These are phyloP conservation scores for Pleurotus eryngii DNA, from an alignment of 768 basidiomycete genomes.

Conservation along the genomic window DNA sequence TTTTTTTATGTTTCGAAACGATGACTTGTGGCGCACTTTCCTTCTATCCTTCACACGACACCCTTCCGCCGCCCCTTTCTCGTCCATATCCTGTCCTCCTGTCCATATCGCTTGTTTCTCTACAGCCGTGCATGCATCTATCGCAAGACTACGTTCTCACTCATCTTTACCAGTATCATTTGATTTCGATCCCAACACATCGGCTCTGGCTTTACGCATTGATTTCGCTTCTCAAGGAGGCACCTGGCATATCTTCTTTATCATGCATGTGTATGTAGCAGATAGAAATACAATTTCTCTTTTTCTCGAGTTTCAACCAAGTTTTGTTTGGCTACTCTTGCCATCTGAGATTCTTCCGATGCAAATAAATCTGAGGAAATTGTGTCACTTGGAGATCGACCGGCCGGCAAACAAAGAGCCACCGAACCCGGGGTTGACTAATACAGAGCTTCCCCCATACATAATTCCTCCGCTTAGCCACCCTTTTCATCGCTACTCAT, in stretches of 20 bases:
- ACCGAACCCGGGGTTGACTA: constrained; percentile 8
- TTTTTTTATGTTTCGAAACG: neutral
- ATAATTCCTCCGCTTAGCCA: neutral
- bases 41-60: neutral
- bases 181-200: constrained; percentile 17
- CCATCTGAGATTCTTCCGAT: neutral
- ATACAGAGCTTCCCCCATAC: neutral
- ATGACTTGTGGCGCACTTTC: neutral
- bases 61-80: neutral
- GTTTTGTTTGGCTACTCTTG: neutral
- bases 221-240: constrained; percentile 64
- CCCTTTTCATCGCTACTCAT: constrained; percentile 12
- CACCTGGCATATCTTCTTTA: constrained; percentile 35
- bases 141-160: constrained; percentile 16
- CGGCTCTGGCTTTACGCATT: constrained; percentile 4
- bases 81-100: neutral
- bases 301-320: neutral
- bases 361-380: neutral
- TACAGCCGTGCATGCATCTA: constrained; percentile 51
- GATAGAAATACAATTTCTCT: constrained; percentile 7
- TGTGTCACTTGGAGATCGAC: neutral
- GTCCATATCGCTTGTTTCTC: constrained; percentile 22
- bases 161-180: constrained; percentile 3
- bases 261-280: constrained; percentile 9
- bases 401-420: constrained; percentile 2